Base-by-base conservation (phyloP, 2,329 filamentous ascomycete genomes). In the Zymoseptoria crescenta region DNA sequence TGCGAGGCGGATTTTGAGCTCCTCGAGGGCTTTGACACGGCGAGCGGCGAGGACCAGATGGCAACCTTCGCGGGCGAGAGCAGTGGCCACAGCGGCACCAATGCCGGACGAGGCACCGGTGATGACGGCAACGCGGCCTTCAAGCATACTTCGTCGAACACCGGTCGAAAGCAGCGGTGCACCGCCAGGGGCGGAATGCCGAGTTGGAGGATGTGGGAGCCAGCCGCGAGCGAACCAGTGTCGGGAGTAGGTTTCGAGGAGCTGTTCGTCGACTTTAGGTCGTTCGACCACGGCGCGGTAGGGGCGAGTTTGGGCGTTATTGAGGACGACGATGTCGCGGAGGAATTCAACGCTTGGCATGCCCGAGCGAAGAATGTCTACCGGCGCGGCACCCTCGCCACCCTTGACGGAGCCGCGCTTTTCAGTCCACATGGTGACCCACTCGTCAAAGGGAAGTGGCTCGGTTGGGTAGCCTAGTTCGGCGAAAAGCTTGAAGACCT, bases 151-250 rank as follows among this genome's bases (percentile, higher is more conserved):
- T 60, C 76, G 76, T 52, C 76, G 72, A 54, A 79, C 76, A 28
- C 75, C 73, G 35, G 13, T 45, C 13, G 35, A 16, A 45, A 45
- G 35, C 54, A 76, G 75, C 99, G 73, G 73, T 20, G 76, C 70
- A 6, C 77, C 77, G 30, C 77, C 77, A 2, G 76, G 72, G 54
- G 77, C 75, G 52, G 76, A 71, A 10, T 78, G 76, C 5, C 79
- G 79, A 3, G 76, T 76, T 3, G 88, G 88, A 19, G 86, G 80
- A 2, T 77, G 79, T 5, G 83, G 79, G 4, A 93, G 78, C 89
- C 89, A 93, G 51, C 89, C 89, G 71, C 89, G 79, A 19, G 87
- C 87, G 69, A 87, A 92, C 80, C 89, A 93, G 71, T 92, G 87
- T 16, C 89, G 86, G 21, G 87, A 83, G 70, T 93, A 93, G 0